Base-by-base conservation (phyloP, 805 yeast genomes). In the Barnettozyma salicaria region DNA sequence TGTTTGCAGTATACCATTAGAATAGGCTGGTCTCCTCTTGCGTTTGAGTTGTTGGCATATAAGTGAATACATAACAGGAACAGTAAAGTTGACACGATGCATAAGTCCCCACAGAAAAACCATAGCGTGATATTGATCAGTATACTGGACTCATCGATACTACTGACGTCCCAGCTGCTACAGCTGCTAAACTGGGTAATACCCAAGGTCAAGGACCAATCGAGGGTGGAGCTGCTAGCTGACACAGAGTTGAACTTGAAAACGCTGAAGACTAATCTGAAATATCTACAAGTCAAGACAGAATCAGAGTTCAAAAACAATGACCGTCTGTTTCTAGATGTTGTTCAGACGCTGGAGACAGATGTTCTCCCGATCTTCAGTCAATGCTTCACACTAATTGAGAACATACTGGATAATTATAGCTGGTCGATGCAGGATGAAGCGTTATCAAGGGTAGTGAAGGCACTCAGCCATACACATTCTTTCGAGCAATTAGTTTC, bases 291-390 rank as follows among this genome's bases (percentile, higher is more conserved):
- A 17, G 31, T 37, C 8, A 37, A 19, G 22, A 16, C 32, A 3
- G 40, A 28, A 4, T 37, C 36, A 10, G 40, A 31, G 14, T 22
- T 37, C 16, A 37, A 32, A 18, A 37, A 37, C 23, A 36, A 37
- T 28, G 32, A 37, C 22, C 36, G 27, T 17, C 19, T 37, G 11
- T 37, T 31, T 24, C 13, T 37, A 11, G 40, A 37, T 8, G 40
- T 37, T 18, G 30, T 37, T n/a, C 30, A 32, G 13, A 12, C 32
- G 5, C 19, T 37, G 8, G 34, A 37, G 16, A 12, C 25, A 18
- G 40, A 37, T 19, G 40, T 37, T 18, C 10, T 37, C n/a, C 40
- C 40, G 6, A 37, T 37, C 16, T 31, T 37, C 21, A 27, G 32
- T 20, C 40, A 37, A 27, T 32, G 32, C 19, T 37, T 37, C 6